A percentile compares a stretch with the other conserved stretches of the same genome.
These are phyloP conservation scores for Aspergillus incahuasiensis DNA, from an alignment of 495 filamentous ascomycete genomes.

Conservation along the genomic window DNA sequence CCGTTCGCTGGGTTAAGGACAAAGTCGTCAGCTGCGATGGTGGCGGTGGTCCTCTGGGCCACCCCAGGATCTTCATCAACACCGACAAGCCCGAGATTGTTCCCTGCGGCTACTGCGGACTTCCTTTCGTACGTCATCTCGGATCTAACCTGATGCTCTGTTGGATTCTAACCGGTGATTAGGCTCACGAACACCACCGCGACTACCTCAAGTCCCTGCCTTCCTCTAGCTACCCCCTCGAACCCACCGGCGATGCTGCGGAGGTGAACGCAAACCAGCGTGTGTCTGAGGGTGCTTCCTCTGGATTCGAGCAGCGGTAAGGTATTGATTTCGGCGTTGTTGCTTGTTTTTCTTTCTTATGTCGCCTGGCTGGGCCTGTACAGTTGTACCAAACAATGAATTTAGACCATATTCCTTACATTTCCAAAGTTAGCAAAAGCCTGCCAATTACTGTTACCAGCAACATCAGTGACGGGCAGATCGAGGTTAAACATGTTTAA, in stretches of 20 bases:
- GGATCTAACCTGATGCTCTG: not conserved
- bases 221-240: constrained; percentile 71
- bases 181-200: constrained; percentile 86
- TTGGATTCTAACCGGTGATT: not conserved
- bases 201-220: constrained; percentile 76
- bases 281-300: constrained; percentile 39
- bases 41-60: constrained; percentile 85
- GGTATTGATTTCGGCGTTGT: constrained; percentile 40
- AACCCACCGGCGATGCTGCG: constrained; percentile 43
- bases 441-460: not conserved
- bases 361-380: constrained; percentile 20
- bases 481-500: not conserved
- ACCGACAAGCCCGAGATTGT: constrained; percentile 93
- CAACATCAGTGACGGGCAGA: not conserved
- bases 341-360: constrained; percentile 29
- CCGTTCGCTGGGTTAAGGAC: constrained; percentile 84
- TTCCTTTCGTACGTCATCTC: constrained; percentile 73
- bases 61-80: constrained; percentile 95
- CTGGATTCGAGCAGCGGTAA: constrained; percentile 48
- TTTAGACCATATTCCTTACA: constrained; percentile 16
- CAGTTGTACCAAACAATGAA: constrained; percentile 24
- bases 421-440: not conserved
- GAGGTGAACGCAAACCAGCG: constrained; percentile 53
- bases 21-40: constrained; percentile 83
- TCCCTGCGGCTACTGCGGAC: constrained; percentile 87